phyloP scores from a whole-genome alignment of 2,329 filamentous ascomycete species.

The Hymenoscyphus infarciens region DNA sequence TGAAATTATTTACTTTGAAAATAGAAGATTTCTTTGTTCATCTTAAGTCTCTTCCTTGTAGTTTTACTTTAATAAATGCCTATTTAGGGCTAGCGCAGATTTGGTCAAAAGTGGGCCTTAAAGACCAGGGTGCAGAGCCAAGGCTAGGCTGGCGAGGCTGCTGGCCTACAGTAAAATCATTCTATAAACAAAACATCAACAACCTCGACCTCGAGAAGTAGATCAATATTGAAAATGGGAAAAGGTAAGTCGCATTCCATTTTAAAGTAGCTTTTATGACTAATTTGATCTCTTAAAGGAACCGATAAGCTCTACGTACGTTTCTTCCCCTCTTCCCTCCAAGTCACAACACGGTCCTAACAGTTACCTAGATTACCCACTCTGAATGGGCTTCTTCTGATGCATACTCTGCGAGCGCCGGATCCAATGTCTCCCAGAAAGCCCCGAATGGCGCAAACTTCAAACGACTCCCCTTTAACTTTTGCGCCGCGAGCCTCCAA shows the following conservation, averaged over 20 bases:
- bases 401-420: conserved; percentile 77
- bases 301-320: conserved; percentile 50
- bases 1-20: too few relatives aligned
- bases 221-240: conserved; percentile 24
- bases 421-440: conserved; percentile 62
- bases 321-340: conserved; percentile 3
- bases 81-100: neutral
- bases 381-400: conserved; percentile 95
- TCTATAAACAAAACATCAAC: neutral
- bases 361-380: conserved; percentile 73
- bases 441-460: conserved; percentile 61
- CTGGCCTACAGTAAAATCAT: neutral
- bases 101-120: neutral
- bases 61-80: too few relatives aligned
- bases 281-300: conserved; percentile 30
- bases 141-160: conserved; percentile 3
- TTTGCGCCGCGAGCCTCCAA: conserved; percentile 92
- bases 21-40: too few relatives aligned
- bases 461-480: conserved; percentile 93
- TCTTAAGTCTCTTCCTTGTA: too few relatives aligned
- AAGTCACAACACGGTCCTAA: conserved; percentile 9
- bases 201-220: neutral
- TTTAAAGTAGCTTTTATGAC: neutral
- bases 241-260: conserved; percentile 26
- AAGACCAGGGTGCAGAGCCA: neutral